Evolutionary conservation across 805 yeast species (phyloP).

Genomic region (Metschnikowia cubensis): DNA sequence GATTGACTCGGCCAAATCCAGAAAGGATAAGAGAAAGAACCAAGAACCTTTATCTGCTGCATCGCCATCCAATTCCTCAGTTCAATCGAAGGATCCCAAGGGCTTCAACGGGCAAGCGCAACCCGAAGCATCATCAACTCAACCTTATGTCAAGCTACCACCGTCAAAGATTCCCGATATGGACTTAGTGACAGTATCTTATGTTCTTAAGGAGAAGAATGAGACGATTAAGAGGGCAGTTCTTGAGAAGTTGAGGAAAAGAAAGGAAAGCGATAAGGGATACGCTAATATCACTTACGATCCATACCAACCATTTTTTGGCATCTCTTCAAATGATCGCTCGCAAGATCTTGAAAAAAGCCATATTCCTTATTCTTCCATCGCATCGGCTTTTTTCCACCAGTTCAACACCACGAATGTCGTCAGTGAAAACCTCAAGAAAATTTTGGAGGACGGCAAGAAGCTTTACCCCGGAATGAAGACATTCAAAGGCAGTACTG

Average conservation of each 20-base stretch:
- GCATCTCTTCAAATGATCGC: constrained; percentile 54
- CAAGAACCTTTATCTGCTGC: constrained; percentile 13
- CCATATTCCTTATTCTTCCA: constrained; percentile 78
- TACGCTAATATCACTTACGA: constrained; percentile 86
- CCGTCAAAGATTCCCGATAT: constrained; percentile 91
- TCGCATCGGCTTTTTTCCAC: constrained; percentile 60
- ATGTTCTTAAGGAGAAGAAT: constrained; percentile 69
- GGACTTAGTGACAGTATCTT: constrained; percentile 79
- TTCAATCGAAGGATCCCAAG: constrained; percentile 15
- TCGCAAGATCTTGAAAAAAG: constrained; percentile 44
- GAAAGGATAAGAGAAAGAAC: constrained; percentile 15
- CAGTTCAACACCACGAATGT: constrained; percentile 61
- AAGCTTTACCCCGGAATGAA: constrained; percentile 42
- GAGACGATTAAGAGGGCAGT: constrained; percentile 80
- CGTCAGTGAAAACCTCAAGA: constrained; percentile 38
- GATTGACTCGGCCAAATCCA: constrained; percentile 10
- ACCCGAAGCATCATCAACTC: constrained; percentile 38
- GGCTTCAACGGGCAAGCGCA: constrained; percentile 12
- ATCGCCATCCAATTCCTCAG: constrained; percentile 2
- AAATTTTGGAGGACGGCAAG: constrained; percentile 43
- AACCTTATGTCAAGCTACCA: constrained; percentile 83
- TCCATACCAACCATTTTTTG: constrained; percentile 76
- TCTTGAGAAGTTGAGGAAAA: constrained; percentile 70
- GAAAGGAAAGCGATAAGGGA: constrained; percentile 66
- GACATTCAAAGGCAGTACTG: constrained; percentile 47